phyloP scores from a whole-genome alignment of 805 yeast genomes.

The Candida xiaguanensis region DNA sequence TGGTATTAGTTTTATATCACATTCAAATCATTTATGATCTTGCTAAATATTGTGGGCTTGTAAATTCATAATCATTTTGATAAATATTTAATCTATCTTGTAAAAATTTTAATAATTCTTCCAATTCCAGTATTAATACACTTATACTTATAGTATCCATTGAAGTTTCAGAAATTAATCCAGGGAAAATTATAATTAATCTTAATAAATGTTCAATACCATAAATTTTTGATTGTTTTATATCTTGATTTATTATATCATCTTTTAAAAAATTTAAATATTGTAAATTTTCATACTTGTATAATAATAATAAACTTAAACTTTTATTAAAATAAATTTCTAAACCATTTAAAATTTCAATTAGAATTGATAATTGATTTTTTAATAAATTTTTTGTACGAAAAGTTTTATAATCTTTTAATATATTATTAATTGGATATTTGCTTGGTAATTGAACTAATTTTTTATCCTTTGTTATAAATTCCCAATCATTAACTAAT shows the following conservation, averaged over 20 bases:
- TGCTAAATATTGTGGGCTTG: slow-evolving; percentile 37
- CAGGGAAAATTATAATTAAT: slow-evolving; percentile 75
- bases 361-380: slow-evolving; percentile 33
- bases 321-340: slow-evolving; percentile 70
- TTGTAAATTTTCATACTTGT: slow-evolving; percentile 76
- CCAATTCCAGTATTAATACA: slow-evolving; percentile 52
- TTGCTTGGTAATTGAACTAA: slow-evolving; percentile 62
- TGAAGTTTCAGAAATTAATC: slow-evolving; percentile 69
- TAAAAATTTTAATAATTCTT: slow-evolving; percentile 51
- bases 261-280: slow-evolving; percentile 49
- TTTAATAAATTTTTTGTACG: slow-evolving; percentile 14
- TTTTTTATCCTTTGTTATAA: slow-evolving; percentile 74
- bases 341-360: slow-evolving; percentile 72
- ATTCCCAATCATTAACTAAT: slow-evolving; percentile 92
- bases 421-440: slow-evolving; percentile 49
- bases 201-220: slow-evolving; percentile 83
- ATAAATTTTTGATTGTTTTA: slow-evolving; percentile 44
- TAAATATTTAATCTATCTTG: slow-evolving; percentile 36
- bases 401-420: slow-evolving; percentile 47
- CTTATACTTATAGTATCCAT: slow-evolving; percentile 75
- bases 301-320: slow-evolving; percentile 64
- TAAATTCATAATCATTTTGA: slow-evolving; percentile 30
- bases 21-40: slow-evolving; percentile 16
- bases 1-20: no score
- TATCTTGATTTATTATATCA: slow-evolving; percentile 14